These are phyloP conservation scores for Pelargonium fulgidum DNA, from an alignment of 441 rosid genomes.

Conservation along the genomic window DNA sequence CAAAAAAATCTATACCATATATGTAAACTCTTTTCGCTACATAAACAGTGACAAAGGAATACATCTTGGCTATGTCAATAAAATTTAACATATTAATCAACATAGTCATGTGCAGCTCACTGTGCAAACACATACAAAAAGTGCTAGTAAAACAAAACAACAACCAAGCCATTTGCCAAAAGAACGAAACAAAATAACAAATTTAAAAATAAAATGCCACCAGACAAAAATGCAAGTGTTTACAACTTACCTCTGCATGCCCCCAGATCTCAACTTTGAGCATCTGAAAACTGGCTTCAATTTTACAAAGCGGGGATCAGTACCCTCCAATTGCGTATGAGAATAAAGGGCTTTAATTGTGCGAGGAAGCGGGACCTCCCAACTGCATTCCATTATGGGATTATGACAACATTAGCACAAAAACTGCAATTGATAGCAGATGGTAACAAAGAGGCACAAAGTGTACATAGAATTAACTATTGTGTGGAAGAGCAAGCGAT, in stretches of 20 bases:
- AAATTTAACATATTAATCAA: too few species aligned
- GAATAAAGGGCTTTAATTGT: slow-evolving; percentile 47
- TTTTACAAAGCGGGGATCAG: slow-evolving; percentile 87
- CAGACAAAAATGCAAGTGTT: slow-evolving; percentile 3
- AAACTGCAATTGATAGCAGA: slow-evolving; percentile 2
- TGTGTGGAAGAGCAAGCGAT: too few species aligned
- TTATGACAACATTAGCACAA: slow-evolving; percentile 21
- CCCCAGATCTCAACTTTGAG: slow-evolving; percentile 60
- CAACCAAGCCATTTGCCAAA: too few species aligned
- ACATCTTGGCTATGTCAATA: too few species aligned
- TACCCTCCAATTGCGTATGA: slow-evolving; percentile 43
- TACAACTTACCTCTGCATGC: slow-evolving; percentile 47
- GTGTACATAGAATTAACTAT: background rate
- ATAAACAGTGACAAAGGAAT: too few species aligned
- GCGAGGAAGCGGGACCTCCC: slow-evolving; percentile 88
- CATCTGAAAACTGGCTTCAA: slow-evolving; percentile 80
- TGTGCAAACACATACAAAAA: too few species aligned
- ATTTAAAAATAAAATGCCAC: background rate
- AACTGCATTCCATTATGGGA: slow-evolving; percentile 46
- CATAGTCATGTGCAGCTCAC: too few species aligned
- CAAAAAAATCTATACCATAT: too few species aligned
- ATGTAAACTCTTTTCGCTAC: too few species aligned
- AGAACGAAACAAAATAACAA: too few species aligned
- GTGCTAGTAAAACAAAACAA: too few species aligned
- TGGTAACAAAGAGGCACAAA: slow-evolving; percentile 13